Evolutionary conservation across 2,329 filamentous ascomycete genomes (phyloP).

Genomic region (Ophiostoma pallidulum): DNA sequence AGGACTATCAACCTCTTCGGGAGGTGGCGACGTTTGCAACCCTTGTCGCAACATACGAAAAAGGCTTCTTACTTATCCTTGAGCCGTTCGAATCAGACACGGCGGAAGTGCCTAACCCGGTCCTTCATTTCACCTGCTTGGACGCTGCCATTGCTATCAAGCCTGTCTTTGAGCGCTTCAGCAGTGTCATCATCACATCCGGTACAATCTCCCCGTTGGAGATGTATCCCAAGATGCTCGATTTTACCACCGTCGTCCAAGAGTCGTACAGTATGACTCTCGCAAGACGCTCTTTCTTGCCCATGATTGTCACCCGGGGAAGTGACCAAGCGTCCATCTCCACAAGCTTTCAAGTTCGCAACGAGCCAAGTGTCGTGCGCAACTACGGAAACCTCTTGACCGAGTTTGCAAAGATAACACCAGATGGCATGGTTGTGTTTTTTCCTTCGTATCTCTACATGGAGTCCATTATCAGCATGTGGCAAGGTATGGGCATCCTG

Average conservation of each 20-base stretch:
- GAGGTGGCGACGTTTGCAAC: conserved; percentile 98
- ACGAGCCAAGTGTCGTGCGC: conserved; percentile 90
- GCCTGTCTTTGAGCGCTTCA: conserved; percentile 93
- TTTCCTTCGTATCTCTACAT: conserved; percentile 98
- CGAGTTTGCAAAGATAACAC: conserved; percentile 92
- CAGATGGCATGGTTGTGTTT: conserved; percentile 97
- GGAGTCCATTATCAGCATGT: conserved; percentile 98
- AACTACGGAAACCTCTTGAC: conserved; percentile 92
- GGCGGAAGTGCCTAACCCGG: conserved; percentile 88
- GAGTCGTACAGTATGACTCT: conserved; percentile 98
- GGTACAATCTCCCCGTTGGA: conserved; percentile 94
- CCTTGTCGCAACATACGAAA: conserved; percentile 91
- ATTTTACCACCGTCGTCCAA: conserved; percentile 84
- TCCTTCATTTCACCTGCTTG: conserved; percentile 94
- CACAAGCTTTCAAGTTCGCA: conserved; percentile 88
- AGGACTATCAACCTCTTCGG: conserved; percentile 93
- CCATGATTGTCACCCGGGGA: conserved; percentile 93
- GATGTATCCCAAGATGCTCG: conserved; percentile 99
- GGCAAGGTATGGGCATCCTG: conserved; percentile 96
- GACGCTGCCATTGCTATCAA: conserved; percentile 98
- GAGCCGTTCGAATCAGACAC: conserved; percentile 95
- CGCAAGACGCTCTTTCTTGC: conserved; percentile 86
- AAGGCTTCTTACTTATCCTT: conserved; percentile 90
- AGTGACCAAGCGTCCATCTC: conserved; percentile 91
- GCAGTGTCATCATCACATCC: conserved; percentile 96